Evolutionary conservation across 1,284 basidiomycete genomes (phyloP).

Genomic region (Schizophyllum amplum): DNA sequence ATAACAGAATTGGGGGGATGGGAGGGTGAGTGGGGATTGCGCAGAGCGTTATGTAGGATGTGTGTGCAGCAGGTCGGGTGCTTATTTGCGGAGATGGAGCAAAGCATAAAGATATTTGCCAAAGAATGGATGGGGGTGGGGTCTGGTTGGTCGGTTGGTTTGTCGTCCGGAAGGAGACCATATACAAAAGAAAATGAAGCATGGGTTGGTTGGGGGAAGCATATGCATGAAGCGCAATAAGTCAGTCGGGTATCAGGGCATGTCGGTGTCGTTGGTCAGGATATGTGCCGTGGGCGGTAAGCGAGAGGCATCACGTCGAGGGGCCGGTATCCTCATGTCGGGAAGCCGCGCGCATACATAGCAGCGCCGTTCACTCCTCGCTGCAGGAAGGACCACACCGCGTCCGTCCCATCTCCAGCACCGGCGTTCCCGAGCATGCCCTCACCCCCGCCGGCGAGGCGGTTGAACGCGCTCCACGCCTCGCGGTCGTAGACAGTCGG

Average conservation of each 20-base stretch:
- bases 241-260: not conserved
- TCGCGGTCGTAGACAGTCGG: slow-evolving; percentile 68
- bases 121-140: slow-evolving; percentile 1
- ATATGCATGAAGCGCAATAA: slow-evolving; percentile 5
- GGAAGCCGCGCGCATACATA: slow-evolving; percentile 64
- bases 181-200: not conserved
- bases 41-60: not conserved
- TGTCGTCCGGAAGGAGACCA: not conserved
- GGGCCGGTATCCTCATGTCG: slow-evolving; percentile 33
- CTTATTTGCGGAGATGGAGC: not conserved
- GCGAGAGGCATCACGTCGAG: slow-evolving; percentile 5
- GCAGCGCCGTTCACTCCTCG: slow-evolving; percentile 63
- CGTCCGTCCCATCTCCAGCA: slow-evolving; percentile 31
- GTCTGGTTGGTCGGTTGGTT: slow-evolving; percentile 5
- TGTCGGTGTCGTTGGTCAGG: not conserved
- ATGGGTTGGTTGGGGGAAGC: slow-evolving; percentile 1
- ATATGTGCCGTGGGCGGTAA: not conserved
- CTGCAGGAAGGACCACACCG: slow-evolving; percentile 55
- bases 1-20: not conserved
- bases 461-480: slow-evolving; percentile 71
- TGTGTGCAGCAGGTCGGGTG: no score
- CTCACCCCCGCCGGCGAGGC: slow-evolving; percentile 57
- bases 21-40: not conserved
- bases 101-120: slow-evolving; percentile 1
- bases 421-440: slow-evolving; percentile 33